Evolutionary conservation across 179 eudicot genomes (phyloP).

Genomic region (Heliamphora pulchella): DNA sequence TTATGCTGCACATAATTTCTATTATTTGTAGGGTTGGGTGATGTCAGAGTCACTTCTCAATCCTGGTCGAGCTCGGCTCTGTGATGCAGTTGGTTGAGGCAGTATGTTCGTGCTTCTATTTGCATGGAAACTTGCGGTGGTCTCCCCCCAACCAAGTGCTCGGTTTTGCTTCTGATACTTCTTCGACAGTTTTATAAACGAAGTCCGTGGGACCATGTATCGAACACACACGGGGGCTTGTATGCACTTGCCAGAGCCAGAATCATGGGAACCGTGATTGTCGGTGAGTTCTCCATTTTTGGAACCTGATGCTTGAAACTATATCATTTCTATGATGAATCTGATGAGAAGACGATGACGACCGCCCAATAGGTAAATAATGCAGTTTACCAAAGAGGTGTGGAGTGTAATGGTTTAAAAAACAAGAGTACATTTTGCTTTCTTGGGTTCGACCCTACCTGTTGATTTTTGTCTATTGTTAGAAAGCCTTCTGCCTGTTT

Average conservation of each 20-base stretch:
- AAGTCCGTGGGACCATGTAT: slow-evolving; percentile 4
- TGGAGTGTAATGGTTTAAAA: not conserved
- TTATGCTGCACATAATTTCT: not conserved
- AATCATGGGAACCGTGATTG: not conserved
- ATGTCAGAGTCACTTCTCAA: slow-evolving; percentile 96
- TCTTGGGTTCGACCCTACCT: too few species aligned
- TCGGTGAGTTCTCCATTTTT: not conserved
- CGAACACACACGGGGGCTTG: not conserved
- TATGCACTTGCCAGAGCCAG: too few species aligned
- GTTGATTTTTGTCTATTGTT: too few species aligned
- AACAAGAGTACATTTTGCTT: not conserved
- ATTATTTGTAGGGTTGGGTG: slow-evolving; percentile 76
- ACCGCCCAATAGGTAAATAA: not conserved
- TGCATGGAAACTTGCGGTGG: not conserved
- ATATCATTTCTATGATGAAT: not conserved
- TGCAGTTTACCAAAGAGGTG: not conserved
- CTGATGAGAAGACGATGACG: too few species aligned
- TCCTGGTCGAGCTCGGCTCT: slow-evolving; percentile 92
- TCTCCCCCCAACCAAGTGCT: not conserved
- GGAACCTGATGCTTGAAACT: not conserved
- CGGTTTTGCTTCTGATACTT: slow-evolving; percentile 1
- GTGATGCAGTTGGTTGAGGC: slow-evolving; percentile 24
- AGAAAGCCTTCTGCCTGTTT: not conserved
- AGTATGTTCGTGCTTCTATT: not conserved
- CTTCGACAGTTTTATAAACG: not conserved